These are phyloP conservation scores for Monosporozyma siamensis DNA, from an alignment of 805 yeast genomes.

Conservation along the genomic window DNA sequence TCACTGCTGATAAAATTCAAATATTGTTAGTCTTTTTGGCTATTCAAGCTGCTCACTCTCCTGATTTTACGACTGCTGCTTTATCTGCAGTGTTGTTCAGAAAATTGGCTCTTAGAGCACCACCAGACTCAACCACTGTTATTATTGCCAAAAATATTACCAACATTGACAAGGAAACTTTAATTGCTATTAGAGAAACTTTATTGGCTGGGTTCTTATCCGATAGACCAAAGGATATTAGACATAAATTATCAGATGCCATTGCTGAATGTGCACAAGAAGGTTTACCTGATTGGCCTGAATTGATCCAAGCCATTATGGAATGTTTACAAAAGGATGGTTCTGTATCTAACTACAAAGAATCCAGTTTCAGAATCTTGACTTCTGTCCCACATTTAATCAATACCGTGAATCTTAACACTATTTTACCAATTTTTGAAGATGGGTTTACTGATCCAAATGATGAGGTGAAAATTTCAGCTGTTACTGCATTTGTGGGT, in stretches of 20 bases:
- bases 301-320: slow-evolving; percentile 63
- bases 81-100: slow-evolving; percentile 85
- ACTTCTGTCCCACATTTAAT: slow-evolving; percentile 75
- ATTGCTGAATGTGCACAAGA: slow-evolving; percentile 84
- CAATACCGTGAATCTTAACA: slow-evolving; percentile 45
- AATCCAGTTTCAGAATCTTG: slow-evolving; percentile 83
- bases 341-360: slow-evolving; percentile 52
- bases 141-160: slow-evolving; percentile 76
- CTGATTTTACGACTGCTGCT: slow-evolving; percentile 50
- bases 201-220: slow-evolving; percentile 66
- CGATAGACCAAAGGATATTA: slow-evolving; percentile 61
- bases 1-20: slow-evolving; percentile 55
- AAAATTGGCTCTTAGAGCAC: slow-evolving; percentile 72
- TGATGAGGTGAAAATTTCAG: slow-evolving; percentile 82
- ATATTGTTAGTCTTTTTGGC: slow-evolving; percentile 68
- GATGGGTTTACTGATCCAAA: slow-evolving; percentile 69
- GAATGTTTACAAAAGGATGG: slow-evolving; percentile 50
- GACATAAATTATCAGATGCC: slow-evolving; percentile 91
- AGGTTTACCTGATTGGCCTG: slow-evolving; percentile 61
- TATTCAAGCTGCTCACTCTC: slow-evolving; percentile 60
- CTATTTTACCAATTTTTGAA: slow-evolving; percentile 60
- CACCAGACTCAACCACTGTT: slow-evolving; percentile 45
- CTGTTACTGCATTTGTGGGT: slow-evolving; percentile 87
- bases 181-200: slow-evolving; percentile 51
- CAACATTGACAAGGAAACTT: slow-evolving; percentile 47